phyloP scores from a whole-genome alignment of 208 protist species.

The Leptomonas seymouri region DNA sequence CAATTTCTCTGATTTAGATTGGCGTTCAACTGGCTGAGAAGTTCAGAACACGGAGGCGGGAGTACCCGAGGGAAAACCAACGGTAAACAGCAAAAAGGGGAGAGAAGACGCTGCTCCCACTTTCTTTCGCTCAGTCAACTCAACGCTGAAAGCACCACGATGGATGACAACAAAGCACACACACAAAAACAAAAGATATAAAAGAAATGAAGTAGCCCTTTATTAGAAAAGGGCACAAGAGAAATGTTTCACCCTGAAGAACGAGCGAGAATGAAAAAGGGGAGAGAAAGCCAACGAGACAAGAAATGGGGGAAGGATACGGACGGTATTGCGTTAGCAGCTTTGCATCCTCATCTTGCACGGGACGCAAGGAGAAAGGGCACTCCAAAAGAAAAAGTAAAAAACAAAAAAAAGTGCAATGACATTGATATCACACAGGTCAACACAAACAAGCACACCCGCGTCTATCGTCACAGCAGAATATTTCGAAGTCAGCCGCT shows the following conservation, averaged over 20 bases:
- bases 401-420: neutral
- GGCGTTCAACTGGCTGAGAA: neutral
- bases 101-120: conserved; percentile 5
- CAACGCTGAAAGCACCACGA: conserved; percentile 5
- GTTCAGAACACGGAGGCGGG: conserved; percentile 11
- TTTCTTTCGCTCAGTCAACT: neutral
- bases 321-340: neutral
- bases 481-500: neutral
- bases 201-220: neutral
- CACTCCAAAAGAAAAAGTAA: neutral
- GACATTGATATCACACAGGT: neutral
- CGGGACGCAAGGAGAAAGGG: neutral
- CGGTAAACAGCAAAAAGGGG: neutral
- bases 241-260: no score
- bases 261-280: neutral
- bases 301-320: neutral
- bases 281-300: neutral
- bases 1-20: neutral
- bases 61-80: neutral
- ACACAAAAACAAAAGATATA: conserved; percentile 9
- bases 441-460: neutral
- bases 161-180: conserved; percentile 5
- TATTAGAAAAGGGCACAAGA: no score
- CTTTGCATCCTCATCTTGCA: neutral
- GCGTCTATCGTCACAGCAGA: neutral